Conservation (phyloP, 495 filamentous ascomycete species). For the Durotheca rogersii region DNA sequence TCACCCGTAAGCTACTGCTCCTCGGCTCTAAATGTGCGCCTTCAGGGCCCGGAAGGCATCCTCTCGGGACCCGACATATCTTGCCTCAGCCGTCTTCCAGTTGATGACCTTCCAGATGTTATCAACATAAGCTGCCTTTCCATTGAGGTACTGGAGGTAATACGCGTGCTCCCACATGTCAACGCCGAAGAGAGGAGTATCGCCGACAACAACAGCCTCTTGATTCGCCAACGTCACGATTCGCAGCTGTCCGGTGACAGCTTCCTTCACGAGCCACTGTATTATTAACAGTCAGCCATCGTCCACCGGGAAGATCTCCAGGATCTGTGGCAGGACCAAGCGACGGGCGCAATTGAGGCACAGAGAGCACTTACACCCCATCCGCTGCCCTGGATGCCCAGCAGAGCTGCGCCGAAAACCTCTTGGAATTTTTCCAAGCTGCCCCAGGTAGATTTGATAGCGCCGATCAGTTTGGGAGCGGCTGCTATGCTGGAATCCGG, state of each 20-base stretch:
- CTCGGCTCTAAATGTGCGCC: slow-evolving; percentile 32
- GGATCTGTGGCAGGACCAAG: not conserved
- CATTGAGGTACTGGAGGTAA: slow-evolving; percentile 93
- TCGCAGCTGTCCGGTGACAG: slow-evolving; percentile 65
- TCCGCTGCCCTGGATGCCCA: slow-evolving; percentile 57
- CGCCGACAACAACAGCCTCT: slow-evolving; percentile 88
- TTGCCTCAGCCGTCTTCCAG: slow-evolving; percentile 91
- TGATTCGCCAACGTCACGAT: slow-evolving; percentile 89
- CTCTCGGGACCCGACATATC: slow-evolving; percentile 55
- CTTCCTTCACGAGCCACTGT: slow-evolving; percentile 82
- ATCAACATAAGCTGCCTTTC: slow-evolving; percentile 96
- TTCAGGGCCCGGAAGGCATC: slow-evolving; percentile 40
- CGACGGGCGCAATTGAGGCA: not conserved
- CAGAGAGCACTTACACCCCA: slow-evolving; percentile 57
- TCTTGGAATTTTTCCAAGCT: slow-evolving; percentile 71
- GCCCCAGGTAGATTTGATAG: slow-evolving; percentile 66
- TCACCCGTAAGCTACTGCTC: not conserved
- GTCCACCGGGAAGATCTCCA: no score
- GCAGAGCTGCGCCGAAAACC: slow-evolving; percentile 71
- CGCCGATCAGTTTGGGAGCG: slow-evolving; percentile 58
- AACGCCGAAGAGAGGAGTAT: slow-evolving; percentile 82
- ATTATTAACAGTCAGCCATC: slow-evolving; percentile 4
- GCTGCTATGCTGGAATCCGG: slow-evolving; percentile 51
- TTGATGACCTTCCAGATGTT: slow-evolving; percentile 98
- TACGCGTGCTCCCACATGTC: slow-evolving; percentile 88